A percentile compares a stretch with the other conserved stretches of the same genome.
These are phyloP conservation scores for Vicia faba DNA, from an alignment of 306 rosid genomes.

Conservation along the genomic window DNA sequence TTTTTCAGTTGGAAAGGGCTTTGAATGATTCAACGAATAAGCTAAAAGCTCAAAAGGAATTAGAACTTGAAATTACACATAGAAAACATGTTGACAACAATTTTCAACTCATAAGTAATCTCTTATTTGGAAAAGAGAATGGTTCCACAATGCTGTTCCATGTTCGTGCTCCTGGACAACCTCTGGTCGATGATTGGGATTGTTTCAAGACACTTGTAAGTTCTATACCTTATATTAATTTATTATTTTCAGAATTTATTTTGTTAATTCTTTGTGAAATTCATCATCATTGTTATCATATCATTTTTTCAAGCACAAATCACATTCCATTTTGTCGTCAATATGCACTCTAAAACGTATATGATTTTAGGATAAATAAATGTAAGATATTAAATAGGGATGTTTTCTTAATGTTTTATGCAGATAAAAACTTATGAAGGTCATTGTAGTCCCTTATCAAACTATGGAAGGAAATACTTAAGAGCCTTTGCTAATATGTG, in stretches of 20 bases:
- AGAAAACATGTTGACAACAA: conserved; percentile 45
- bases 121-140: conserved; percentile 50
- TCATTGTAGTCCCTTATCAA: conserved; percentile 34
- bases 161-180: conserved; percentile 51
- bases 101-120: conserved; percentile 40
- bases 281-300: neutral
- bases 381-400: neutral
- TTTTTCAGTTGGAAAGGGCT: conserved; percentile 50
- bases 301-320: neutral
- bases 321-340: neutral
- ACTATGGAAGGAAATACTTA: conserved; percentile 38
- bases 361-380: neutral
- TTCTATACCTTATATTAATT: neutral
- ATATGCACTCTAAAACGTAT: neutral
- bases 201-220: conserved; percentile 60
- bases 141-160: conserved; percentile 30
- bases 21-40: conserved; percentile 38
- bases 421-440: conserved; percentile 43
- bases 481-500: conserved; percentile 48
- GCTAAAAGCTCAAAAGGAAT: conserved; percentile 45
- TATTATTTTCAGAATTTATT: neutral
- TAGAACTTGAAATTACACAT: conserved; percentile 38
- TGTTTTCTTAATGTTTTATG: neutral
- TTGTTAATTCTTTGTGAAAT: neutral
- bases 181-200: conserved; percentile 71